Evolutionary conservation across 768 basidiomycete genomes (phyloP).

Genomic region (Cystofilobasidium capitatum): DNA sequence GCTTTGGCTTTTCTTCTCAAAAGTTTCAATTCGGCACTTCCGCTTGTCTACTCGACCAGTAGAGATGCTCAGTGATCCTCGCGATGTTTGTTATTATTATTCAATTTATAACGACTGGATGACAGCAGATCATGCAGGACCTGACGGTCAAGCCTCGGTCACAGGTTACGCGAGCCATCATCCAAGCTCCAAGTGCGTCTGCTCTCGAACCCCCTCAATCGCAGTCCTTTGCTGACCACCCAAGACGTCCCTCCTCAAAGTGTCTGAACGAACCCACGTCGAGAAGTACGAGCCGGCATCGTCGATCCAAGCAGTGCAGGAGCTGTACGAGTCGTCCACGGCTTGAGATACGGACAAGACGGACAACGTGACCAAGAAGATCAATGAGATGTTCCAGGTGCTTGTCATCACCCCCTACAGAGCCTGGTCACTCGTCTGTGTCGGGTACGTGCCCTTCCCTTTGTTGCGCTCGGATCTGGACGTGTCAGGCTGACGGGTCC

Average conservation of each 20-base stretch:
- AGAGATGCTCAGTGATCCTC: too few relatives aligned
- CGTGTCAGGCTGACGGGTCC: background rate
- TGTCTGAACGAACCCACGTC: background rate
- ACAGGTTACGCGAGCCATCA: background rate
- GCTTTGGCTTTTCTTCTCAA: too few relatives aligned
- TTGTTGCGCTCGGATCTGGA: too few relatives aligned
- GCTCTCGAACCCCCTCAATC: background rate
- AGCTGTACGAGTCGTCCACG: background rate
- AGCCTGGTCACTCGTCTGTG: constrained; percentile 17
- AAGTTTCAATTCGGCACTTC: too few relatives aligned
- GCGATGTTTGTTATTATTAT: too few relatives aligned
- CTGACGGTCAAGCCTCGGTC: constrained; percentile 5
- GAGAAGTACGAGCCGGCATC: background rate
- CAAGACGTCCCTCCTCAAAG: background rate
- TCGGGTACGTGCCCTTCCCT: constrained; percentile 2
- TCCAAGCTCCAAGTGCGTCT: constrained; percentile 22
- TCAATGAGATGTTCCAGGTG: background rate
- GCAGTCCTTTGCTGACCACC: background rate
- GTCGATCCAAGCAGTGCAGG: background rate
- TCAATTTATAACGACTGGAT: too few relatives aligned
- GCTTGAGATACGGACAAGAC: background rate
- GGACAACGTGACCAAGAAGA: background rate
- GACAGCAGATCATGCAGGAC: constrained; percentile 25
- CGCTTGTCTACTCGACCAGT: too few relatives aligned
- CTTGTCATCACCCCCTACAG: constrained; percentile 12